Evolutionary conservation across 768 basidiomycete species (phyloP).

Genomic region (Lentinula boryana): DNA sequence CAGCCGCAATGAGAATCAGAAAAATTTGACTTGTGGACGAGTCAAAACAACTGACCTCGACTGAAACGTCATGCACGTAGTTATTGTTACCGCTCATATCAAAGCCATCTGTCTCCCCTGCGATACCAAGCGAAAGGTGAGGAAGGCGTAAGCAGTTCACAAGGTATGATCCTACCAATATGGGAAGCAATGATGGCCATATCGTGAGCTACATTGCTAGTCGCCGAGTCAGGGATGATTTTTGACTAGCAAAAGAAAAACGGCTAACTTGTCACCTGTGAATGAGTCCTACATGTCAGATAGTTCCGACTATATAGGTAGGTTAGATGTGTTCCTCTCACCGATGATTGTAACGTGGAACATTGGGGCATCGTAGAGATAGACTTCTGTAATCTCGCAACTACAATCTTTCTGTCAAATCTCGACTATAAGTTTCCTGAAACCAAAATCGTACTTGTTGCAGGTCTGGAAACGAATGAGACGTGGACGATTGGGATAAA

Average conservation of each 20-base stretch:
- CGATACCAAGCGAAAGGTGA: background rate
- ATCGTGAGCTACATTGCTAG: constrained; percentile 16
- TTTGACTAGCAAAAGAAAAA: background rate
- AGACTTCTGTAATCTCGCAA: constrained; percentile 14
- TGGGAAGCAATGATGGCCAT: constrained; percentile 18
- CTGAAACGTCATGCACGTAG: constrained; percentile 25
- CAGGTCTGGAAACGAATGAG: constrained; percentile 19
- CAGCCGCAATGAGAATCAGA: no score
- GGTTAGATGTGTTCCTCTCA: background rate
- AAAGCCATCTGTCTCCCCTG: constrained; percentile 18
- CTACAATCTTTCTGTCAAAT: background rate
- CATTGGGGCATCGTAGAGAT: constrained; percentile 15
- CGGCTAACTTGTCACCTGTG: constrained; percentile 7
- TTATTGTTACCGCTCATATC: constrained; percentile 22
- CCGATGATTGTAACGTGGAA: constrained; percentile 22
- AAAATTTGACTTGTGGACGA: no score
- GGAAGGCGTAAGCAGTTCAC: background rate
- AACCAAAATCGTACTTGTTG: constrained; percentile 11
- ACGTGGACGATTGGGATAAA: constrained; percentile 16
- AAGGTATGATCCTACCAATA: constrained; percentile 7
- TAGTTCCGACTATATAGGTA: background rate
- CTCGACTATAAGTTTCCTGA: background rate
- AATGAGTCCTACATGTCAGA: background rate
- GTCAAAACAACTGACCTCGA: constrained; percentile 14
- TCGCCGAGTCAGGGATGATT: no score